Base-by-base conservation (phyloP, 495 filamentous ascomycete genomes). In the Rostrohypoxylon terebratum region DNA sequence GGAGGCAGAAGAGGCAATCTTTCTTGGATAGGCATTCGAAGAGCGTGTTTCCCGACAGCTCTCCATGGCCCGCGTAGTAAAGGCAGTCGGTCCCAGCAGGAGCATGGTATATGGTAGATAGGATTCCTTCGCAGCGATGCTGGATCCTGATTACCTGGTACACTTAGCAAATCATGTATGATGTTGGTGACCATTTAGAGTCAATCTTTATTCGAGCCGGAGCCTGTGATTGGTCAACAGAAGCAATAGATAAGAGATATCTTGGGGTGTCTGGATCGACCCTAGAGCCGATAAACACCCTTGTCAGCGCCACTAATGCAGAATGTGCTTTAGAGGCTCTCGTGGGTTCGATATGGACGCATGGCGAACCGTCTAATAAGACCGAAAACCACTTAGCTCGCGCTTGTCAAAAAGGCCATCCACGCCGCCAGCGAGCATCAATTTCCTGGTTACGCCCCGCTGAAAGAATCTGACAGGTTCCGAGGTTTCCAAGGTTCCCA, bases 201-300 rank as follows among this genome's bases (percentile, higher is more conserved):
- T 47, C 61, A 66, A 66, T 66, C 55, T 73, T 61, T 44, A 61
- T 25, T 59, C 44, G 16, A 36, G 18, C 47, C 42, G 40, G 61
- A 62, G 57, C 38, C 33, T 63, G 38, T 66, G 71, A 74, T 74
- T 74, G 71, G 71, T 42, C 50, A 66, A 53, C 7, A 4, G 62
- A 59, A 62, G 57, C 62, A 74, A 69, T 74, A 74, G 71, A 74
- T 74, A 74, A 74, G 71, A 14, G 40, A 66, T 69, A 66, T 69
- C 62, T 66, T 69, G 34, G 62, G 62, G 68, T 66, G 65, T 62
- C 62, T 69, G 62, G 60, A 66, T 66, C 57, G 63, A 59, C 31
- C 60, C 70, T 65, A 28, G 47, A 51, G 44, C 59, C 34, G 66
- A 69, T 71, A 66, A 45, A 48, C 60, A 59, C 16, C 60, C 71